These are phyloP conservation scores for Ogataea henricii DNA, from an alignment of 805 yeast species.

Conservation along the genomic window DNA sequence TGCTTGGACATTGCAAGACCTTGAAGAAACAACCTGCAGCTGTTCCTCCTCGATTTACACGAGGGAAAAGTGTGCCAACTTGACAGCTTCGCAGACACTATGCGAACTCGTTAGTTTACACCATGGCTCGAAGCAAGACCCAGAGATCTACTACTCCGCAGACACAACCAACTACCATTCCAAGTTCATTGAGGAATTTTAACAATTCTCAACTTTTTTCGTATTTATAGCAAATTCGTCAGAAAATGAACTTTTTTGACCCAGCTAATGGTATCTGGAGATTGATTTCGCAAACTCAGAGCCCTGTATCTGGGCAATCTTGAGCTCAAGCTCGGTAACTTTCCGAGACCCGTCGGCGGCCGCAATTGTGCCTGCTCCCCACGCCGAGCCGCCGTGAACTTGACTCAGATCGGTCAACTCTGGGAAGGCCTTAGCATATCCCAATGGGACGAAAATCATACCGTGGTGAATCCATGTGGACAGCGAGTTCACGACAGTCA, in stretches of 20 bases:
- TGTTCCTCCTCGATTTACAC: conserved; percentile 2
- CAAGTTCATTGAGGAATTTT: not conserved
- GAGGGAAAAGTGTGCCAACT: not conserved
- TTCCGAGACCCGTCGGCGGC: conserved; percentile 75
- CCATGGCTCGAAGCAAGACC: not conserved
- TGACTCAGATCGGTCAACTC: conserved; percentile 59
- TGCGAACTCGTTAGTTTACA: conserved; percentile 1
- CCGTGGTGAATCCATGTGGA: conserved; percentile 75
- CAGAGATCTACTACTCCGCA: not conserved
- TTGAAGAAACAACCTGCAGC: not conserved
- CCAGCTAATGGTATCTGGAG: conserved; percentile 29
- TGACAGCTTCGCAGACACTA: not conserved
- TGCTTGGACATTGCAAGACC: not conserved
- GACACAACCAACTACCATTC: not conserved
- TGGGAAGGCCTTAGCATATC: conserved; percentile 61
- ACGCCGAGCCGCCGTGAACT: conserved; percentile 80
- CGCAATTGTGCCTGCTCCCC: conserved; percentile 86
- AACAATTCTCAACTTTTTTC: no score
- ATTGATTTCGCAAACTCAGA: conserved; percentile 54
- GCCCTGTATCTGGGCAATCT: conserved; percentile 71
- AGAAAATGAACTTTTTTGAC: not conserved
- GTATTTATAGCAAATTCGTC: no score
- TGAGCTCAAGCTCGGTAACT: conserved; percentile 63
- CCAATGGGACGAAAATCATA: conserved; percentile 73
- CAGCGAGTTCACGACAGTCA: conserved; percentile 59